Evolutionary conservation across 2,329 filamentous ascomycete genomes (phyloP).

Genomic region (Cytospora leucostoma): DNA sequence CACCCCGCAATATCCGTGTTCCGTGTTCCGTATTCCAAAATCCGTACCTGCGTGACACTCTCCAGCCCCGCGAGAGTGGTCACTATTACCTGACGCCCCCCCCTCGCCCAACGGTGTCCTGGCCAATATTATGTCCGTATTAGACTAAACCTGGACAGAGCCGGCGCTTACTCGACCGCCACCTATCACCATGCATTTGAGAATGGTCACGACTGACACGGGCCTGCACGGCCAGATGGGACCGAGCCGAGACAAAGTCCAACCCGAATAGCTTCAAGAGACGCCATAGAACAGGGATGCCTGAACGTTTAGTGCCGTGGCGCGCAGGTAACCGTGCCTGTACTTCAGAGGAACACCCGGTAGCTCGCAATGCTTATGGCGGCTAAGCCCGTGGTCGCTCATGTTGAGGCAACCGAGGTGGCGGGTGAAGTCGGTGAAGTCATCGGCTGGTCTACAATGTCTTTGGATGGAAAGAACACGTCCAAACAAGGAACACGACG

Average conservation of each 20-base stretch:
- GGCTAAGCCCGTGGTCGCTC: not conserved
- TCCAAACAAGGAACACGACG: too few relatives aligned
- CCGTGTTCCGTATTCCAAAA: constrained; percentile 7
- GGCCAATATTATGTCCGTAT: not conserved
- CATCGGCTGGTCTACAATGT: not conserved
- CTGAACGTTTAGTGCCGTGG: not conserved
- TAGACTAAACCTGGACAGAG: not conserved
- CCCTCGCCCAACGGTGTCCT: too few relatives aligned
- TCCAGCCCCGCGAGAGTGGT: not conserved
- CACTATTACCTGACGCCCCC: not conserved
- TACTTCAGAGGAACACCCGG: not conserved
- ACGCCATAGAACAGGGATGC: not conserved
- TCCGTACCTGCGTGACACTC: constrained; percentile 1
- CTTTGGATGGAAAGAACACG: too few relatives aligned
- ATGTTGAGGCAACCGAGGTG: not conserved
- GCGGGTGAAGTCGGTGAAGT: not conserved
- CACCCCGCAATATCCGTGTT: not conserved
- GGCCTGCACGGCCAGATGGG: not conserved
- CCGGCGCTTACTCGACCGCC: not conserved
- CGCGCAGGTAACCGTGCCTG: not conserved
- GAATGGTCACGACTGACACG: not conserved
- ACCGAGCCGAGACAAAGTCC: not conserved
- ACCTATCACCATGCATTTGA: not conserved
- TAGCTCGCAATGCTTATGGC: not conserved
- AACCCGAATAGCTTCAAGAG: not conserved